Conservation (phyloP, 139 green algal species). For the Dunaliella sp. region DNA sequence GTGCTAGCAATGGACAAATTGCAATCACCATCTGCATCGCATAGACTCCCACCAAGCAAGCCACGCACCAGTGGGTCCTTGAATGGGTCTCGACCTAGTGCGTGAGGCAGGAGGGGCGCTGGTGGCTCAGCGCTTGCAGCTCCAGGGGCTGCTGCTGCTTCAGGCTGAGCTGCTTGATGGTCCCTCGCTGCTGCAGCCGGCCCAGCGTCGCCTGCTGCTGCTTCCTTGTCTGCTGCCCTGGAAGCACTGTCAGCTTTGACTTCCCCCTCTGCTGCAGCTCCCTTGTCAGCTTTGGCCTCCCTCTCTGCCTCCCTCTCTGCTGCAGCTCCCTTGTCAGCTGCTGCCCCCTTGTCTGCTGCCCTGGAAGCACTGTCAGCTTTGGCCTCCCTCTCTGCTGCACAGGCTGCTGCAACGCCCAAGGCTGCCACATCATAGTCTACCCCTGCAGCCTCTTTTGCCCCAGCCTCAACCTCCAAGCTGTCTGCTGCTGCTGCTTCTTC, state of each 20-base stretch:
- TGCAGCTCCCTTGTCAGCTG: not conserved
- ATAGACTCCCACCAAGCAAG: too few relatives aligned
- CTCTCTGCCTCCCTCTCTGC: not conserved
- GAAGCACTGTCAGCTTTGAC: not conserved
- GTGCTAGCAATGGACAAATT: too few relatives aligned
- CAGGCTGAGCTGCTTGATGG: not conserved
- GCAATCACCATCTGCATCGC: too few relatives aligned
- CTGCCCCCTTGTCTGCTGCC: not conserved
- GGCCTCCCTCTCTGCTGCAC: not conserved
- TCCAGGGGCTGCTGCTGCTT: too few relatives aligned
- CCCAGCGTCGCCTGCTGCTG: not conserved
- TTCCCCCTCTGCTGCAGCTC: not conserved
- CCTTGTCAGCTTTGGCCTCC: not conserved
- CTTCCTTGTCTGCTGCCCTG: not conserved
- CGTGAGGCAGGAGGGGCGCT: not conserved
- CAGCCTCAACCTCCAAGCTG: too few relatives aligned
- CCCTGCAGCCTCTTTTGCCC: too few relatives aligned
- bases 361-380: not conserved
- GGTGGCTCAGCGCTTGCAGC: too few relatives aligned
- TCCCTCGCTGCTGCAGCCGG: not conserved
- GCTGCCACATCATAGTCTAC: too few relatives aligned
- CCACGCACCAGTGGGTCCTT: not conserved
- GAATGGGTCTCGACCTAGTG: not conserved
- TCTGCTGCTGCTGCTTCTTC: too few relatives aligned
- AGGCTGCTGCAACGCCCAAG: too few relatives aligned